Conservation (phyloP, 1,284 basidiomycete genomes). For the Cystobasidium slooffiae region DNA sequence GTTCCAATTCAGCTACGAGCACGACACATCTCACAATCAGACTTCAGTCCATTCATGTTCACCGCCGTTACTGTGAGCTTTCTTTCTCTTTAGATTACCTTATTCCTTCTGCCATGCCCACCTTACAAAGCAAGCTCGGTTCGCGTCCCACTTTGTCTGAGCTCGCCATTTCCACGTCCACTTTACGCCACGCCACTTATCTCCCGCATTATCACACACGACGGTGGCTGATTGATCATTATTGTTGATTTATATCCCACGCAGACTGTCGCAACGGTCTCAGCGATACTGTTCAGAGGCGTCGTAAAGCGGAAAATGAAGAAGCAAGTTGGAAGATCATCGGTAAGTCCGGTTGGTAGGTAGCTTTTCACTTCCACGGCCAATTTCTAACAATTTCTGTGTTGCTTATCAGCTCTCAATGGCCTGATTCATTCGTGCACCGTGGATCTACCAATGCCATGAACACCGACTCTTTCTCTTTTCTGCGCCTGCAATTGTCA, state of each 20-base stretch:
- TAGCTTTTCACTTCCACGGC: background rate
- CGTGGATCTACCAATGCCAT: background rate
- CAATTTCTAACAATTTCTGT: background rate
- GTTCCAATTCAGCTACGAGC: slow-evolving; percentile 36
- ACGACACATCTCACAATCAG: slow-evolving; percentile 32
- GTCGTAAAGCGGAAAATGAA: slow-evolving; percentile 30
- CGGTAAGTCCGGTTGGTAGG: background rate
- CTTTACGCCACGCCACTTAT: background rate
- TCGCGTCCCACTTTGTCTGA: background rate
- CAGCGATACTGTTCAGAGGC: slow-evolving; percentile 26
- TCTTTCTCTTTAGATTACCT: too few relatives aligned
- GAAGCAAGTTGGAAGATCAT: slow-evolving; percentile 22
- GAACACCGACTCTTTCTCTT: background rate
- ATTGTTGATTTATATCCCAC: background rate
- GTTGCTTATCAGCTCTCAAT: background rate
- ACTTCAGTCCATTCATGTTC: slow-evolving; percentile 38
- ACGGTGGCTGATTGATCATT: slow-evolving; percentile 17
- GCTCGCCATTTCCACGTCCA: slow-evolving; percentile 28
- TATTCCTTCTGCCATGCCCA: background rate
- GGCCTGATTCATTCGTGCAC: background rate
- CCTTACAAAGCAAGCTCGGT: background rate
- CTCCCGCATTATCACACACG: background rate
- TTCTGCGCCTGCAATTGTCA: background rate
- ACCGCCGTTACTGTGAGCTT: slow-evolving; percentile 29
- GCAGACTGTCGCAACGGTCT: slow-evolving; percentile 41